These are phyloP conservation scores for Neodidymelliopsis sp. DNA, from an alignment of 2,329 filamentous ascomycete species.

Conservation along the genomic window DNA sequence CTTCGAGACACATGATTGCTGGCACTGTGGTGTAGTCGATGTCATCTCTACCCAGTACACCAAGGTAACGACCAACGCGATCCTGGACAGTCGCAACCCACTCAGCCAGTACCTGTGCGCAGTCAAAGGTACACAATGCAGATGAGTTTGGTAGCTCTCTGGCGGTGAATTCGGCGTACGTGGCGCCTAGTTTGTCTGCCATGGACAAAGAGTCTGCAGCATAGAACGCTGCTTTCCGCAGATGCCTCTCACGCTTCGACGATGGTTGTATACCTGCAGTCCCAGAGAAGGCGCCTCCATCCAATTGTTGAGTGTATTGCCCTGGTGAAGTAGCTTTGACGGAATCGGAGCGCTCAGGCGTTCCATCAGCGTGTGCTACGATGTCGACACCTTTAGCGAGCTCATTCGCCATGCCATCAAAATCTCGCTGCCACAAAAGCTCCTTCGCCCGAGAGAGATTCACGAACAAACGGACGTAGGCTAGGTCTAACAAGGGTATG, in stretches of 20 bases:
- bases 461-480: conserved; percentile 91
- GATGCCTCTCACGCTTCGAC: conserved; percentile 81
- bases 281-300: conserved; percentile 42
- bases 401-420: conserved; percentile 89
- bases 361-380: conserved; percentile 73
- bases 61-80: conserved; percentile 87
- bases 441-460: conserved; percentile 93
- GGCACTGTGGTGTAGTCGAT: conserved; percentile 82
- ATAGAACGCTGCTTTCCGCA: conserved; percentile 94
- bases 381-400: conserved; percentile 79
- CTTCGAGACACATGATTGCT: conserved; percentile 87
- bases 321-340: conserved; percentile 34
- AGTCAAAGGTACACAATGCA: conserved; percentile 92
- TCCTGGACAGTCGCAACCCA: conserved; percentile 95
- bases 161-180: conserved; percentile 83
- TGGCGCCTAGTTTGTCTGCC: conserved; percentile 84
- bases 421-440: conserved; percentile 92
- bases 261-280: conserved; percentile 50
- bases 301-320: conserved; percentile 29
- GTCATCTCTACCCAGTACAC: conserved; percentile 82
- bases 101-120: conserved; percentile 90
- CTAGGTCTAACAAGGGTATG: conserved; percentile 88
- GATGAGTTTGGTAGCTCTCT: conserved; percentile 89
- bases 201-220: conserved; percentile 90
- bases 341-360: conserved; percentile 55